Evolutionary conservation across 768 basidiomycete species (phyloP).

Genomic region (Russula lepida): DNA sequence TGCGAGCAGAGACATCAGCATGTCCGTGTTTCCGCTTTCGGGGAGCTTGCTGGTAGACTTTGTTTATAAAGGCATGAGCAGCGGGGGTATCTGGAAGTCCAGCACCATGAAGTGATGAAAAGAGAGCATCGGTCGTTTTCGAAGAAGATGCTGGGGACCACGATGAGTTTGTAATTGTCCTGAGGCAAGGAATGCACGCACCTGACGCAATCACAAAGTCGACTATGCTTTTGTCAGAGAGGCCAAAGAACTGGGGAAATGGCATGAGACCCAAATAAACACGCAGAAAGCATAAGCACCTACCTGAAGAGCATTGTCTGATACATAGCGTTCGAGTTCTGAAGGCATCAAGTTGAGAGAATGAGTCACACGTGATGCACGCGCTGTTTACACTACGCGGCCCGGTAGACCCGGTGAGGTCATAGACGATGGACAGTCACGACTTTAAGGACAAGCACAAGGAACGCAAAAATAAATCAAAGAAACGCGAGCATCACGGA

Average conservation of each 20-base stretch:
- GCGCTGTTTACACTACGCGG: background rate
- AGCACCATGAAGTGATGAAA: slow-evolving; percentile 59
- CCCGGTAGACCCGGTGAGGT: background rate
- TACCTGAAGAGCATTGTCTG: slow-evolving; percentile 68
- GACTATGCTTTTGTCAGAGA: slow-evolving; percentile 75
- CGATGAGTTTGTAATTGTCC: slow-evolving; percentile 6
- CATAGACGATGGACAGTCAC: slow-evolving; percentile 24
- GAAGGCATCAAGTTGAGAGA: slow-evolving; percentile 41
- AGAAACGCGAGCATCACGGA: slow-evolving; percentile 47
- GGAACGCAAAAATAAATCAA: slow-evolving; percentile 37
- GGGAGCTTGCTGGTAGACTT: slow-evolving; percentile 72
- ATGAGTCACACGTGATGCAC: background rate
- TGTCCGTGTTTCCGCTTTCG: slow-evolving; percentile 68
- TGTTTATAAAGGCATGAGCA: slow-evolving; percentile 68
- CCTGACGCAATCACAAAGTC: slow-evolving; percentile 86
- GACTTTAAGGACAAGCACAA: slow-evolving; percentile 32
- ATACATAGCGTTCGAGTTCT: slow-evolving; percentile 62
- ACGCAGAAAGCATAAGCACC: slow-evolving; percentile 25
- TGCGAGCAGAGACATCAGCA: slow-evolving; percentile 39
- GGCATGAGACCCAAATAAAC: background rate
- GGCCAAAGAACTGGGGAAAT: slow-evolving; percentile 61
- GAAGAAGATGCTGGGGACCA: slow-evolving; percentile 58
- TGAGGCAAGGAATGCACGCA: slow-evolving; percentile 27
- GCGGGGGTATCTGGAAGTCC: slow-evolving; percentile 79
- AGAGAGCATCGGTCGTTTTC: slow-evolving; percentile 73